phyloP scores from a whole-genome alignment of 441 rosid species.

The Erysimum cheiri region DNA sequence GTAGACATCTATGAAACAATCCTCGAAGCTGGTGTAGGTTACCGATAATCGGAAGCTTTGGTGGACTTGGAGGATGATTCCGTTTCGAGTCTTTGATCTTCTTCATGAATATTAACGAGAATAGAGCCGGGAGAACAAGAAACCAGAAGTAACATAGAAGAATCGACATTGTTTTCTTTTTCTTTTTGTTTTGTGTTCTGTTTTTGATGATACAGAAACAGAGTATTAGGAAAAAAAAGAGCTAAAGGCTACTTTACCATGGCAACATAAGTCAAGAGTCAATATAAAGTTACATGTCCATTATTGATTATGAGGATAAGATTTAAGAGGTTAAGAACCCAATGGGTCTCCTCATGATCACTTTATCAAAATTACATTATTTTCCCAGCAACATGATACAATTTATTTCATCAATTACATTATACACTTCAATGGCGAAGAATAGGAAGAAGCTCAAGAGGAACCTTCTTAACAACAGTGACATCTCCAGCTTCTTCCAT shows the following conservation, averaged over 20 bases:
- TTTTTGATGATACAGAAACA: background rate
- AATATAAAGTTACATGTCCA: background rate
- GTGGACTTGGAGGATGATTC: conserved; percentile 55
- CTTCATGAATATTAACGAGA: background rate
- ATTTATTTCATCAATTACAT: conserved; percentile 25
- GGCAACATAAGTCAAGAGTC: background rate
- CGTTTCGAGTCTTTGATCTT: background rate
- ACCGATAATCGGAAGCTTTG: conserved; percentile 55
- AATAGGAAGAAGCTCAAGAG: conserved; percentile 37
- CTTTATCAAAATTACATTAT: background rate
- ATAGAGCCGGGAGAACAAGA: background rate
- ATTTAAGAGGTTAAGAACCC: background rate
- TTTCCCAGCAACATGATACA: background rate
- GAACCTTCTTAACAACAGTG: conserved; percentile 25
- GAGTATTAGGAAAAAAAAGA: background rate
- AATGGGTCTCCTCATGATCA: background rate
- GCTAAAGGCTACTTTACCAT: background rate
- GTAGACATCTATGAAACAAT: conserved; percentile 44
- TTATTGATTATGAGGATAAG: background rate
- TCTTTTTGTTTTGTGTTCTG: conserved; percentile 7
- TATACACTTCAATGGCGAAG: conserved; percentile 11
- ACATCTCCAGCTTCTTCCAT: conserved; percentile 36
- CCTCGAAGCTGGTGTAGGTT: conserved; percentile 52
- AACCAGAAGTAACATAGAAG: conserved; percentile 3
- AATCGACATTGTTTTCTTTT: conserved; percentile 27